Conservation (phyloP, 2,329 filamentous ascomycete species). For the Lasiodiplodia sp. region DNA sequence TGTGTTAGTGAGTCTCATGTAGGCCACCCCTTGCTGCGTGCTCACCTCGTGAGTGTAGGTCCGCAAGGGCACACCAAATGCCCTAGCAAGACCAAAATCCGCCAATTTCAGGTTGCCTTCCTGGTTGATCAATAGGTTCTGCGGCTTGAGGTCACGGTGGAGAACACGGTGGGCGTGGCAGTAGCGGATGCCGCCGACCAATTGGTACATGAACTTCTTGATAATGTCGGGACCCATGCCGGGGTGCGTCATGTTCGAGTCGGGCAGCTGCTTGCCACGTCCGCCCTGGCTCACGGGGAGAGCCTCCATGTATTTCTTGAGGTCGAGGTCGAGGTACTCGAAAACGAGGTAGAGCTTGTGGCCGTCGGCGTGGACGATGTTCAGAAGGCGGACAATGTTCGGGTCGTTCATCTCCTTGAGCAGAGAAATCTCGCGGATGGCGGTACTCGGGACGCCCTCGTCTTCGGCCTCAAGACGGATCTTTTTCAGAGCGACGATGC, state of each 20-base stretch:
- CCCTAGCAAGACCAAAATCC: constrained; percentile 87
- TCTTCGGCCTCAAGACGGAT: constrained; percentile 95
- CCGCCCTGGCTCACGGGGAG: constrained; percentile 84
- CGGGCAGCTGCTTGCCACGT: constrained; percentile 82
- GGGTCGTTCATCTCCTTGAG: constrained; percentile 94
- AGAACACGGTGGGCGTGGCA: constrained; percentile 89
- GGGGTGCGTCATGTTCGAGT: constrained; percentile 72
- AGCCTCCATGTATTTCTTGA: constrained; percentile 97
- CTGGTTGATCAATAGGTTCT: constrained; percentile 85
- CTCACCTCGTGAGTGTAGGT: constrained; percentile 88
- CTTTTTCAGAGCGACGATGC: constrained; percentile 93
- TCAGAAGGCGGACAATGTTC: constrained; percentile 86
- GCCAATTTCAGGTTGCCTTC: constrained; percentile 90
- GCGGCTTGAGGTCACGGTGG: constrained; percentile 88
- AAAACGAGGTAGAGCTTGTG: constrained; percentile 95
- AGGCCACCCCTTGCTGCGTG: background rate
- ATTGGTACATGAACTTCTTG: constrained; percentile 91
- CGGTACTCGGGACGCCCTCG: constrained; percentile 90
- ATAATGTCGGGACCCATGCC: constrained; percentile 82
- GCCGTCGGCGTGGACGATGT: constrained; percentile 93
- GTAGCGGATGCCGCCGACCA: constrained; percentile 84
- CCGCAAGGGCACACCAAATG: constrained; percentile 87
- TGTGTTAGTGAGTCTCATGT: constrained; percentile 32
- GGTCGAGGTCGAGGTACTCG: constrained; percentile 87
- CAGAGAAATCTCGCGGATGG: constrained; percentile 91